These are phyloP conservation scores for Cladosporium velox DNA, from an alignment of 2,329 filamentous ascomycete species.

Conservation along the genomic window DNA sequence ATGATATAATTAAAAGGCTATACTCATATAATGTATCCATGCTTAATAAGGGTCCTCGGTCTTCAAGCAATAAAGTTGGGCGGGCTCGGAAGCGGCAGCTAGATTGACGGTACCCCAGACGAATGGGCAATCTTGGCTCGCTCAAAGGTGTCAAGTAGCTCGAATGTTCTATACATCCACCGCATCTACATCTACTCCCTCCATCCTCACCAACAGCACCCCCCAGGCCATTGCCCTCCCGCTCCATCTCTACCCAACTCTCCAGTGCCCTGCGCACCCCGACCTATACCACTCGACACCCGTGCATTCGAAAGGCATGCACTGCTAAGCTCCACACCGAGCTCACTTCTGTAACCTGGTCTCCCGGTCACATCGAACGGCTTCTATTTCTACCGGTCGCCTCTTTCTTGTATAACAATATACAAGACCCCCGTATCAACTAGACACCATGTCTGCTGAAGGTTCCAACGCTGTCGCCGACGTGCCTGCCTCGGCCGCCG, in stretches of 20 bases:
- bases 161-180: constrained; percentile 3
- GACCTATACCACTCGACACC: not conserved
- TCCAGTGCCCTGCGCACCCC: not conserved
- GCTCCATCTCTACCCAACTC: not conserved
- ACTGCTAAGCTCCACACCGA: constrained; percentile 14
- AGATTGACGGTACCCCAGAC: constrained; percentile 8
- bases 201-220: not conserved
- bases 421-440: constrained; percentile 8
- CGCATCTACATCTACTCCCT: not conserved
- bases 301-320: constrained; percentile 16
- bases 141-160: constrained; percentile 14
- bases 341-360: constrained; percentile 3
- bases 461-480: constrained; percentile 27
- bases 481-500: constrained; percentile 43
- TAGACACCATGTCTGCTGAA: constrained; percentile 30
- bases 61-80: constrained; percentile 7
- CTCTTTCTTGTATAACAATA: constrained; percentile 18
- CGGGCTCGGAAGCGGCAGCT: constrained; percentile 5
- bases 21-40: not conserved
- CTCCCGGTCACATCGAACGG: constrained; percentile 8
- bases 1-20: not conserved
- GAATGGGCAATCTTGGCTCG: constrained; percentile 5
- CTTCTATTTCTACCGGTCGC: constrained; percentile 20
- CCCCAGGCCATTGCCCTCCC: not conserved
- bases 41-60: not conserved